These are phyloP conservation scores for Hyaloscypha finlandica DNA, from an alignment of 495 filamentous ascomycete genomes.

Conservation along the genomic window DNA sequence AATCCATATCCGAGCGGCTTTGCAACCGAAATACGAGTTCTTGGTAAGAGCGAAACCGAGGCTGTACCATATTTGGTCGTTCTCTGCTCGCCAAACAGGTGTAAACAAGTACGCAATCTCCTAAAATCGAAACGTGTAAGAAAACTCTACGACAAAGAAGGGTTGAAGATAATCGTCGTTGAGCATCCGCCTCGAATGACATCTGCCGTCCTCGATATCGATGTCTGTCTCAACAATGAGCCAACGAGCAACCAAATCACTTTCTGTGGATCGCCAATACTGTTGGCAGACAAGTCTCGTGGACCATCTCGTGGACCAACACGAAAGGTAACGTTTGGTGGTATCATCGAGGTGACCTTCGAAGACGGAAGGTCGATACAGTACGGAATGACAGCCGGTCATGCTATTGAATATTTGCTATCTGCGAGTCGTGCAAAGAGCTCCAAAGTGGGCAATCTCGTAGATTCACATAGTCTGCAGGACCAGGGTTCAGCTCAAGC, in stretches of 20 bases:
- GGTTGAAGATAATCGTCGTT: background rate
- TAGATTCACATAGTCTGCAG: background rate
- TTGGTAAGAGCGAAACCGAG: background rate
- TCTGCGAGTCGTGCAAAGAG: background rate
- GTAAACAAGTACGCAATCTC: background rate
- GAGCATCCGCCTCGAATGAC: background rate
- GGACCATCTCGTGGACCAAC: background rate
- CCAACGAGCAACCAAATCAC: background rate
- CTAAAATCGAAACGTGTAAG: background rate
- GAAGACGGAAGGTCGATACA: constrained; percentile 3
- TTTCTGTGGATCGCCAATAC: constrained; percentile 3
- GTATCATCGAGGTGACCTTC: constrained; percentile 3
- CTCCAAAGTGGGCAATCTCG: background rate
- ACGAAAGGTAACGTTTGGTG: constrained; percentile 8
- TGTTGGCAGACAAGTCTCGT: background rate
- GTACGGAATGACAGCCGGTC: constrained; percentile 5
- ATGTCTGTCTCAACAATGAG: background rate
- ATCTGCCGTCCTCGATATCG: background rate
- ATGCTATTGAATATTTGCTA: background rate
- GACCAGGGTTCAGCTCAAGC: background rate
- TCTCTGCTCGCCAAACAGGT: background rate
- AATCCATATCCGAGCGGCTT: background rate
- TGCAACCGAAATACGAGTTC: background rate
- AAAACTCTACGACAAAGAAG: background rate
- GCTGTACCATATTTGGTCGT: background rate